Evolutionary conservation across 768 basidiomycete species (phyloP).

Genomic region (Psilocybe subaeruginosa): DNA sequence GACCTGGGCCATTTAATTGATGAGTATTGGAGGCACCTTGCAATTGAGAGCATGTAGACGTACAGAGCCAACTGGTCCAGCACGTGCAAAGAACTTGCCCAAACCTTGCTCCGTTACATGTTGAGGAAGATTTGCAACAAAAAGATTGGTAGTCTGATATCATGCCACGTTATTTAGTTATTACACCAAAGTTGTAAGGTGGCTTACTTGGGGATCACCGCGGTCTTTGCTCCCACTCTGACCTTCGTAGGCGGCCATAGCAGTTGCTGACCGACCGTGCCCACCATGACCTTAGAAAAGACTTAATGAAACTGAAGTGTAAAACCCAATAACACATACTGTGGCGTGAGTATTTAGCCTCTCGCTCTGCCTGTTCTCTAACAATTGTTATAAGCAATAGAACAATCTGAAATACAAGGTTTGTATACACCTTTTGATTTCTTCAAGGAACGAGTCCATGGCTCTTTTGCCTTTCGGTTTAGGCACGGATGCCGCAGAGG

Average conservation of each 20-base stretch:
- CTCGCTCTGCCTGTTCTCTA: constrained; percentile 92
- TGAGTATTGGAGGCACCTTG: not conserved
- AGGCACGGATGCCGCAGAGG: constrained; percentile 46
- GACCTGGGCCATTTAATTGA: constrained; percentile 50
- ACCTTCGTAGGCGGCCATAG: constrained; percentile 92
- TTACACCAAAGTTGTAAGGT: not conserved
- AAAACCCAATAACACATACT: constrained; percentile 38
- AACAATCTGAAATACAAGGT: not conserved
- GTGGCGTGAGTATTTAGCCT: constrained; percentile 78
- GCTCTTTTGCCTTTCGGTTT: constrained; percentile 93
- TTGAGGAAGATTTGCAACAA: constrained; percentile 90
- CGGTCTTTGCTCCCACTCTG: constrained; percentile 90
- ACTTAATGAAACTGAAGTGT: not conserved
- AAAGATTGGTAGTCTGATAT: constrained; percentile 89
- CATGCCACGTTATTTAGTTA: not conserved
- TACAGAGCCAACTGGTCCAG: constrained; percentile 93
- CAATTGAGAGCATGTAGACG: constrained; percentile 24
- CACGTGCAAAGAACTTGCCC: constrained; percentile 89
- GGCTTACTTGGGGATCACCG: constrained; percentile 82
- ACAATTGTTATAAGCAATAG: not conserved
- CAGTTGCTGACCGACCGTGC: constrained; percentile 79
- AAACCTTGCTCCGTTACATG: constrained; percentile 85
- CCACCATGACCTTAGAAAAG: constrained; percentile 51
- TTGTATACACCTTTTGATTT: constrained; percentile 80
- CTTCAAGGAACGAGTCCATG: constrained; percentile 95